Evolutionary conservation across 2,329 filamentous ascomycete species (phyloP), one percentile per base, ranked within the genome.

Genomic region (Cryphonectria japonica): DNA sequence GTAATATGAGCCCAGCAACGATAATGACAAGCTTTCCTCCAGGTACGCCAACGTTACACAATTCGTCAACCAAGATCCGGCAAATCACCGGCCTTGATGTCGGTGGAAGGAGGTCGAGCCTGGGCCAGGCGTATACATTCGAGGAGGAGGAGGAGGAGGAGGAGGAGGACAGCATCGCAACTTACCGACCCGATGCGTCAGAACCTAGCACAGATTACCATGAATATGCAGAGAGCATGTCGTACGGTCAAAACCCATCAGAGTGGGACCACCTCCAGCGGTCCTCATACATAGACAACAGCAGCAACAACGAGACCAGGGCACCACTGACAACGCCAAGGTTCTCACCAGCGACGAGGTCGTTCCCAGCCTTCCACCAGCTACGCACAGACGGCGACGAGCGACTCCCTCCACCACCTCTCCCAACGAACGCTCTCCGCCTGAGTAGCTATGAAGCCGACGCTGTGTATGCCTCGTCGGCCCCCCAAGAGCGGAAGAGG

Each of bases 21-120:
- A 46, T 57, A 22, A 41, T 32, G 22, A 22, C 71, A 63, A 41
- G 64, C 57, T 7, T 64, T 13, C 52, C 73, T 34, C 41, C 69
- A 59, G 61, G 39, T 67, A 68, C 73, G 8, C 76, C 78, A 3
- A 76, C 77, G 0, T 70, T 77, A 14, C 78, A 80, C 64, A 75
- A 74, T 59, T 80, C 82, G 0, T 78, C 79, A 0, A 76, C 77
- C 60, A 85, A 85, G 76, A 77, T 84, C 59, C 78, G 79, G 46
- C 81, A 83, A 73, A 78, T 85, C 19, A 84, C 78, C 6, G 83
- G 83, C 1, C 76, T 81, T 39, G 80, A 82, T 57, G 61, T 84
- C n/a, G 77, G 67, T 26, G 68, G 69, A 11, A 73, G 71, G 50
- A 71, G 68, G 37, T 50, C 69, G 29, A 71, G 71, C 37, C 29